These are phyloP conservation scores for Lactarius tabidus DNA, from an alignment of 768 basidiomycete genomes.

Conservation along the genomic window DNA sequence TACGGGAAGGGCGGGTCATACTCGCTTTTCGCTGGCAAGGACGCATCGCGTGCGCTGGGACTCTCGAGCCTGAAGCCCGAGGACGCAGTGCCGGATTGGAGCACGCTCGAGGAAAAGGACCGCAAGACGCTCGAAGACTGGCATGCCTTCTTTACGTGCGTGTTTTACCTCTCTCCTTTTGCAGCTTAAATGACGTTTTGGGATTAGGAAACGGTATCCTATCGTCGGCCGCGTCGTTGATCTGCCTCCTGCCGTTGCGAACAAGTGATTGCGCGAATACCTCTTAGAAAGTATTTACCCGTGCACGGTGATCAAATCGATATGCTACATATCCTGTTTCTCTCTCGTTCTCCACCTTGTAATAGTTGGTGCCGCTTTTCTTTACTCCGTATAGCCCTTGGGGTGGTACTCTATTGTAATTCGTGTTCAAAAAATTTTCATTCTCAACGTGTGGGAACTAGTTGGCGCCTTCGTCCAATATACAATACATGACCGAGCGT, in stretches of 20 bases:
- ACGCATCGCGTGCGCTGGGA: conserved; percentile 85
- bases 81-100: conserved; percentile 88
- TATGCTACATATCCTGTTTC: background rate
- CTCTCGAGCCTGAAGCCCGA: conserved; percentile 83
- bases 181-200: background rate
- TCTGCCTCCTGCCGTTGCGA: conserved; percentile 39
- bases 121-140: conserved; percentile 83
- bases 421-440: background rate
- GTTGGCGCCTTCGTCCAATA: background rate
- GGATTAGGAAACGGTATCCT: conserved; percentile 75
- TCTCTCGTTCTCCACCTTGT: background rate
- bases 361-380: background rate
- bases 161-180: conserved; percentile 24
- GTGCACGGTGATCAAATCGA: background rate
- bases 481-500: background rate
- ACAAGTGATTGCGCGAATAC: conserved; percentile 18
- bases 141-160: conserved; percentile 83
- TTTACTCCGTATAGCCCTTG: background rate
- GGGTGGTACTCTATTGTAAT: background rate
- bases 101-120: conserved; percentile 64
- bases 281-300: background rate
- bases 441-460: background rate
- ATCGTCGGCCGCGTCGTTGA: conserved; percentile 74
- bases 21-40: conserved; percentile 88
- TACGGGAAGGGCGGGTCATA: conserved; percentile 83